Conservation (phyloP, 768 basidiomycete species). For the Strobilomyces confusus region DNA sequence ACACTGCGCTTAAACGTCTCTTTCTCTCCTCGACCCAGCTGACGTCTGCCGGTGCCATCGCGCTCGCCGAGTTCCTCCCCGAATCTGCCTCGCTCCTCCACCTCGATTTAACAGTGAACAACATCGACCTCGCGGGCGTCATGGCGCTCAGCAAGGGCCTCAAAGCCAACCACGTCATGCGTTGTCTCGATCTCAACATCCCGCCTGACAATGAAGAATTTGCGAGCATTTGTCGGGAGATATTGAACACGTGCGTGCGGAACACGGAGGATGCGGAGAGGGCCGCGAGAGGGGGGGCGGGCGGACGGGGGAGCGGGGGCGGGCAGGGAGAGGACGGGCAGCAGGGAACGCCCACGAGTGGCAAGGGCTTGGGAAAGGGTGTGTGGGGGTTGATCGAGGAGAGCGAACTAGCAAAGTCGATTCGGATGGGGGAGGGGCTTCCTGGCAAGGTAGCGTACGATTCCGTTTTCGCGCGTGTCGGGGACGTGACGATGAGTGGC, state of each 20-base stretch:
- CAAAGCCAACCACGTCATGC: conserved; percentile 78
- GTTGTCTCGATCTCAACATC: conserved; percentile 92
- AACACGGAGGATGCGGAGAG: conserved; percentile 88
- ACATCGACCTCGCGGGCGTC: conserved; percentile 83
- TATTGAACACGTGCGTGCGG: conserved; percentile 83
- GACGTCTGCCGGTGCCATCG: conserved; percentile 83
- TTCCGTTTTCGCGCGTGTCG: conserved; percentile 1
- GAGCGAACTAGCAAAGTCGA: conserved; percentile 72
- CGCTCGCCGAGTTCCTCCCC: conserved; percentile 93
- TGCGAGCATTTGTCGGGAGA: conserved; percentile 83
- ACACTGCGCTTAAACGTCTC: conserved; percentile 85
- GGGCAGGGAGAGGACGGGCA: conserved; percentile 15
- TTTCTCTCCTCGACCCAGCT: conserved; percentile 85
- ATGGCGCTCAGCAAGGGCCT: conserved; percentile 88
- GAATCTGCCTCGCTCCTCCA: conserved; percentile 85
- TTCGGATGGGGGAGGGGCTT: conserved; percentile 43
- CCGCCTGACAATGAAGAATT: conserved; percentile 81
- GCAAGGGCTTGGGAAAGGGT: conserved; percentile 59
- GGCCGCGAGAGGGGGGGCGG: conserved; percentile 6
- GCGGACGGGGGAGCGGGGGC: neutral
- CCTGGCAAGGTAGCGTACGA: conserved; percentile 41
- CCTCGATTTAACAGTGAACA: conserved; percentile 84
- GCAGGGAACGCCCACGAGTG: conserved; percentile 32
- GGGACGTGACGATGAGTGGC: too few relatives aligned
- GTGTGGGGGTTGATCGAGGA: conserved; percentile 87